Base-by-base conservation (phyloP, 2,329 filamentous ascomycete genomes). In the Claviceps cyperi region DNA sequence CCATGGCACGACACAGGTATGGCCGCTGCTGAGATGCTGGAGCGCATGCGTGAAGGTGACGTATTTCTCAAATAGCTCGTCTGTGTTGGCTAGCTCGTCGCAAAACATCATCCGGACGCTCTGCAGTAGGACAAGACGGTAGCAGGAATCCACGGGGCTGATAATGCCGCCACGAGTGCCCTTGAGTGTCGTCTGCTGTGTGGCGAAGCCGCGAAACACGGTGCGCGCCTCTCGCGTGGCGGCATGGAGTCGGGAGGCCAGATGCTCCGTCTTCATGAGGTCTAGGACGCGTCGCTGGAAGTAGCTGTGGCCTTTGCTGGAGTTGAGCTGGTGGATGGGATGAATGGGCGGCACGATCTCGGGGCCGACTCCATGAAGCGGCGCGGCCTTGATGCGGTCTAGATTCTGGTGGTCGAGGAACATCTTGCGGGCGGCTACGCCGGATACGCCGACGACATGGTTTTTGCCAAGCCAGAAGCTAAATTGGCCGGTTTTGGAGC, bases 381-480 rank as follows among this genome's bases (percentile, higher is more conserved):
- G n/a, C 11, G n/a, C 5, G 5, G 9, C 43, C 13, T 38, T 43
- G 35, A 49, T n/a, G 21, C 41, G 36, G 19, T 53, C 47, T 15
- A 53, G 47, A 1, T 37, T 8, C 13, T 21, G 53, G 19, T 54
- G 21, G 4, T 54, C 51, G 19, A 51, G 37, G 36, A 50, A 51
- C n/a, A 51, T n/a, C 36, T 53, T 53, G 14, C 53, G 53, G 7
- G 35, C 51, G 22, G 51, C 53, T 9, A 24, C 38, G 32, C 53
- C 51, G 2, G 53, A 43, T 5, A 54, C 41, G 7, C 48, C 53
- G 13, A 54, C 51, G n/a, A 54, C 24, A 36, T 54, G 53, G 19
- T 35, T 22, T 11, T 50, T 53, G 19, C 53, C 53, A 9, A 47
- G 43, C 53, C 53, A 54, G 22, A 53, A 54, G 40, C 53, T 54